Percentiles rank a stretch among this genome's conserved stretches.
These are phyloP conservation scores for Sphaerosporella brunnea DNA, from an alignment of 495 filamentous ascomycete genomes.

Conservation along the genomic window DNA sequence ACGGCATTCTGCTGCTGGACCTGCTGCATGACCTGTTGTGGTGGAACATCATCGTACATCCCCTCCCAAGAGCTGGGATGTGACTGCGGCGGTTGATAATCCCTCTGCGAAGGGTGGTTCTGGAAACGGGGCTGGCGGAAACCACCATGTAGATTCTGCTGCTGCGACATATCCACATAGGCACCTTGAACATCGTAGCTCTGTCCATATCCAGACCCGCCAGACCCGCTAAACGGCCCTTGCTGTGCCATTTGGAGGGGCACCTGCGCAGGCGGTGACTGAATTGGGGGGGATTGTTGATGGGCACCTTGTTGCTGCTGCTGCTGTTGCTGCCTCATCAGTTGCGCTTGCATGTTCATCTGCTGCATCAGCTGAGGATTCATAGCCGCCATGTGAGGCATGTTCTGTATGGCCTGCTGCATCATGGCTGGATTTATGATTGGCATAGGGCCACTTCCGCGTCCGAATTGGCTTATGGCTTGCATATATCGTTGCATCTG, in stretches of 20 bases:
- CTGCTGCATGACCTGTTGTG: constrained; percentile 29
- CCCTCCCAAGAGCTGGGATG: constrained; percentile 63
- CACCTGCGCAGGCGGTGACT: background rate
- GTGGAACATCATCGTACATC: constrained; percentile 97
- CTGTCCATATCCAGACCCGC: background rate
- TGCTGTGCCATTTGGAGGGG: background rate
- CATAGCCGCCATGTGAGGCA: constrained; percentile 38
- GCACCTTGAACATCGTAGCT: background rate
- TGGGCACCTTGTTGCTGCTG: constrained; percentile 26
- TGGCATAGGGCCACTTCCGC: constrained; percentile 33
- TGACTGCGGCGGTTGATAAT: constrained; percentile 24
- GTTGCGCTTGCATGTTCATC: constrained; percentile 49
- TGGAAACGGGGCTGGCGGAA: constrained; percentile 26
- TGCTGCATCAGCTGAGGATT: constrained; percentile 57
- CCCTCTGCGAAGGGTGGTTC: constrained; percentile 23
- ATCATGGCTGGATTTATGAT: constrained; percentile 48
- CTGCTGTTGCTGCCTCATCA: constrained; percentile 40
- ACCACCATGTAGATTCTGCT: constrained; percentile 19
- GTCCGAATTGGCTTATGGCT: constrained; percentile 47
- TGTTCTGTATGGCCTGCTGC: constrained; percentile 57
- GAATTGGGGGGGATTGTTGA: constrained; percentile 12
- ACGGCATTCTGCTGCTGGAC: constrained; percentile 4
- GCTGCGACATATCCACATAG: constrained; percentile 29
- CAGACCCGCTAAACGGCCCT: background rate
- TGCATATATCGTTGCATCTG: constrained; percentile 92